Evolutionary conservation across 106 monocot species (phyloP).

Genomic region (Acanthochlamys bracteata): DNA sequence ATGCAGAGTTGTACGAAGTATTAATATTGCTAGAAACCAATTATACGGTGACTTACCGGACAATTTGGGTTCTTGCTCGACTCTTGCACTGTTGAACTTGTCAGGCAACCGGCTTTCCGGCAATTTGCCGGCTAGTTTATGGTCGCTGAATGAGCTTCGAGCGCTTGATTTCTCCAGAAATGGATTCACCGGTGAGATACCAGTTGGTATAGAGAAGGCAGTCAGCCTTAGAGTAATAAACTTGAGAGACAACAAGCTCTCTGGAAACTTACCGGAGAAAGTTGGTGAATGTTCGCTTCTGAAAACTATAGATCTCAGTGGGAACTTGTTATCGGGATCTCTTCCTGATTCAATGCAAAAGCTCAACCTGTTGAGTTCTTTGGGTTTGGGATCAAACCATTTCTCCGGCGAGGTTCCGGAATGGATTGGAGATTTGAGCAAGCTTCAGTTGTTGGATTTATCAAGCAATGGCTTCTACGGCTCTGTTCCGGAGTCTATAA

Average conservation of each 20-base stretch:
- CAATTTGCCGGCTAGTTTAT: constrained; percentile 32
- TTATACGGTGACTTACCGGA: constrained; percentile 47
- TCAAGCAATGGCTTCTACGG: constrained; percentile 56
- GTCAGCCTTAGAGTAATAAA: constrained; percentile 41
- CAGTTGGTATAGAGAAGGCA: constrained; percentile 40
- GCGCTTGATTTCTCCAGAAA: constrained; percentile 66
- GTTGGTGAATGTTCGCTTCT: constrained; percentile 43
- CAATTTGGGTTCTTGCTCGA: constrained; percentile 47
- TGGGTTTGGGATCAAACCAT: constrained; percentile 42
- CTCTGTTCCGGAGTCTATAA: constrained; percentile 38
- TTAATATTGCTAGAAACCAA: constrained; percentile 48
- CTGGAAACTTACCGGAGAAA: constrained; percentile 50
- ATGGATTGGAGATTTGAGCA: constrained; percentile 56
- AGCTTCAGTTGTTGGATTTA: constrained; percentile 51
- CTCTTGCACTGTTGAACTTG: constrained; percentile 50
- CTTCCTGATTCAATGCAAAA: constrained; percentile 46
- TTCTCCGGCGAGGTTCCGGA: constrained; percentile 51
- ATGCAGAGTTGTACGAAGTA: constrained; percentile 41
- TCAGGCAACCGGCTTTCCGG: constrained; percentile 58
- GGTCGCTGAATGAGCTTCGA: constrained; percentile 51
- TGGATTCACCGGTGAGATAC: constrained; percentile 39
- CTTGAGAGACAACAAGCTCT: constrained; percentile 42
- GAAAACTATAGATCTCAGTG: constrained; percentile 39
- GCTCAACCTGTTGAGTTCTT: constrained; percentile 35
- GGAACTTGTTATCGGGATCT: constrained; percentile 38